These are phyloP conservation scores for Houttuynia cordata DNA, from an alignment of 164 flowering plant species.

Conservation along the genomic window DNA sequence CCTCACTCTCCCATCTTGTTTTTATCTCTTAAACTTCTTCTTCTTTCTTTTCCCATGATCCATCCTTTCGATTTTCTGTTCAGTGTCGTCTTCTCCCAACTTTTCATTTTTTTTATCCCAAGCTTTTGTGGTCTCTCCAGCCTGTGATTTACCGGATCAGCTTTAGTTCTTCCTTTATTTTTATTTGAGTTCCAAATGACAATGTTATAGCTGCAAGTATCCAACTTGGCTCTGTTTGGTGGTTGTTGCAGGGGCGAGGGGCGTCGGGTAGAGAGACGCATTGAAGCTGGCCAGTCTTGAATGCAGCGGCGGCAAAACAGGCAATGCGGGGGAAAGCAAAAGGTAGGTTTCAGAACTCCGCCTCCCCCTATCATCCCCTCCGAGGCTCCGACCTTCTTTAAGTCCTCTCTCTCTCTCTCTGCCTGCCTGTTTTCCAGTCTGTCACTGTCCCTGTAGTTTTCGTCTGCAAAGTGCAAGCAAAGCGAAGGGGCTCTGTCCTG, in stretches of 20 bases:
- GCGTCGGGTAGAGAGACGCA: neutral
- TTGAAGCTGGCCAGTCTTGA: neutral
- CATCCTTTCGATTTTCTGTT: too few relatives aligned
- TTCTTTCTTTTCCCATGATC: neutral
- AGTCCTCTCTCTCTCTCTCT: conserved; percentile 1
- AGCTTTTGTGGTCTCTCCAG: too few relatives aligned
- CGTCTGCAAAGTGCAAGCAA: neutral
- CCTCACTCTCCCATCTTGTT: neutral
- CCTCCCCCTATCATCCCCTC: neutral
- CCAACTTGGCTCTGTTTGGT: neutral
- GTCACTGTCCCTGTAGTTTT: neutral
- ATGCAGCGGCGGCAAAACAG: neutral
- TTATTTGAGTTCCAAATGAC: neutral
- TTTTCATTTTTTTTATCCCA: too few relatives aligned
- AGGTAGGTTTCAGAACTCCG: neutral
- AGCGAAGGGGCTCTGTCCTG: neutral
- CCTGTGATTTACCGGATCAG: neutral
- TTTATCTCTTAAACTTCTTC: neutral
- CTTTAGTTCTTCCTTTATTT: neutral
- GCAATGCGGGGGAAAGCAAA: neutral
- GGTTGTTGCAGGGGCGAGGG: too few relatives aligned
- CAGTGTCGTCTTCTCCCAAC: too few relatives aligned
- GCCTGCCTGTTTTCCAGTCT: neutral
- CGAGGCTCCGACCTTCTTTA: neutral
- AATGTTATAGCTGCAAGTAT: too few relatives aligned